Conservation (phyloP, 2,329 filamentous ascomycete genomes). For the Berkeleyomyces basicola region DNA sequence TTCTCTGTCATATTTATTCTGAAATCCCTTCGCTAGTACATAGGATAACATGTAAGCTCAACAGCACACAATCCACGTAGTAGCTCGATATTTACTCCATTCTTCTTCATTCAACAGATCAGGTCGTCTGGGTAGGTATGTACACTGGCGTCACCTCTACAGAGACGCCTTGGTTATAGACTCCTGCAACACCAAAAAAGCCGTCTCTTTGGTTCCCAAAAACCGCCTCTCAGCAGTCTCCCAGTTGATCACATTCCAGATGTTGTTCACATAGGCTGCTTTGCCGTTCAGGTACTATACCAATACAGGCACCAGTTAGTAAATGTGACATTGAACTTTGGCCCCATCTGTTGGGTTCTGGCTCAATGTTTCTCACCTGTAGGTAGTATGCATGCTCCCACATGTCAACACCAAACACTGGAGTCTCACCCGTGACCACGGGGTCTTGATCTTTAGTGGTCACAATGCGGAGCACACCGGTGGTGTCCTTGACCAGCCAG, state of each 20-base stretch:
- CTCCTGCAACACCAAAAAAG: constrained; percentile 28
- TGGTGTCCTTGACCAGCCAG: constrained; percentile 56
- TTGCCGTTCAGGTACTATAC: constrained; percentile 58
- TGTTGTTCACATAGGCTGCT: constrained; percentile 56
- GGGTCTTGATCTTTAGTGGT: constrained; percentile 82
- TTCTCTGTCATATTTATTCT: no score
- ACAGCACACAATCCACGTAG: not conserved
- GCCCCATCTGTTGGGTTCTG: not conserved
- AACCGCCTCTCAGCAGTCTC: constrained; percentile 50
- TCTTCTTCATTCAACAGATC: not conserved
- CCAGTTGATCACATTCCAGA: constrained; percentile 71
- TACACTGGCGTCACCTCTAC: no score
- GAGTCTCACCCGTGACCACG: constrained; percentile 45
- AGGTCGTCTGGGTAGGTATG: not conserved
- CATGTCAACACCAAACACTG: constrained; percentile 69
- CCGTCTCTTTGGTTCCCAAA: constrained; percentile 29
- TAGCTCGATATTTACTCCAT: not conserved
- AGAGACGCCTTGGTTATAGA: constrained; percentile 21
- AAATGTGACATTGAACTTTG: not conserved
- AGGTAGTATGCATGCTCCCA: constrained; percentile 92
- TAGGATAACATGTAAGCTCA: no score
- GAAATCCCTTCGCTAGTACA: no score
- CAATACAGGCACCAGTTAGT: constrained; percentile 18
- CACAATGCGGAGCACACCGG: constrained; percentile 47
- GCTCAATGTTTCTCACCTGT: constrained; percentile 34